phyloP scores from a whole-genome alignment of 2,329 filamentous ascomycete genomes.

The Penicillium polonicum region DNA sequence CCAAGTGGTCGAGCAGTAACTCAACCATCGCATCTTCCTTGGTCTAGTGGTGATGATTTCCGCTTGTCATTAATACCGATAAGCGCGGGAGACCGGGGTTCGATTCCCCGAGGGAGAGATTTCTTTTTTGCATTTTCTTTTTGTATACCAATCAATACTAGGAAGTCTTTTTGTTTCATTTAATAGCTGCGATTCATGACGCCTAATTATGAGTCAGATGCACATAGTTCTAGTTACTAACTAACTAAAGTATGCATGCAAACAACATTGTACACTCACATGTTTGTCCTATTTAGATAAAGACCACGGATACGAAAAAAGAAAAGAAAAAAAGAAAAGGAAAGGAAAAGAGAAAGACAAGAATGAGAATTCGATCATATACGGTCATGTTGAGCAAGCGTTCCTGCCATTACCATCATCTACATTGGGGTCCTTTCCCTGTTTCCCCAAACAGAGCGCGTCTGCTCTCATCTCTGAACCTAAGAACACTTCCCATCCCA shows the following conservation, averaged over 20 bases:
- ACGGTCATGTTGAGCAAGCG: background rate
- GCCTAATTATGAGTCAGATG: too few relatives aligned
- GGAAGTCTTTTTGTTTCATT: too few relatives aligned
- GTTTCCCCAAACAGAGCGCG: background rate
- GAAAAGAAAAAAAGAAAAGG: background rate
- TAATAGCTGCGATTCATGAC: background rate
- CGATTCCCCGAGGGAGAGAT: conserved; percentile 36
- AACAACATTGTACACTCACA: background rate
- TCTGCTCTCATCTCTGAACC: background rate
- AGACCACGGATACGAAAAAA: background rate
- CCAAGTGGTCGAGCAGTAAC: conserved; percentile 28
- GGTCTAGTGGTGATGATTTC: conserved; percentile 34
- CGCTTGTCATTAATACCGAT: conserved; percentile 29
- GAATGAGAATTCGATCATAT: too few relatives aligned
- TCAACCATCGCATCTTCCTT: conserved; percentile 23
- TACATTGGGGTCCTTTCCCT: background rate
- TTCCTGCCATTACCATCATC: background rate
- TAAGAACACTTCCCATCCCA: background rate
- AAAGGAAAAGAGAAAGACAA: background rate
- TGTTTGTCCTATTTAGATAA: background rate
- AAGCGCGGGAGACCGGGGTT: conserved; percentile 39
- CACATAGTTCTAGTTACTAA: too few relatives aligned
- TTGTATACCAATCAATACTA: too few relatives aligned
- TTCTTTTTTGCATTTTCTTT: conserved; percentile 4
- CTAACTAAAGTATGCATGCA: background rate